Evolutionary conservation across 768 basidiomycete genomes (phyloP).

Genomic region (Cytidiella melzeri): DNA sequence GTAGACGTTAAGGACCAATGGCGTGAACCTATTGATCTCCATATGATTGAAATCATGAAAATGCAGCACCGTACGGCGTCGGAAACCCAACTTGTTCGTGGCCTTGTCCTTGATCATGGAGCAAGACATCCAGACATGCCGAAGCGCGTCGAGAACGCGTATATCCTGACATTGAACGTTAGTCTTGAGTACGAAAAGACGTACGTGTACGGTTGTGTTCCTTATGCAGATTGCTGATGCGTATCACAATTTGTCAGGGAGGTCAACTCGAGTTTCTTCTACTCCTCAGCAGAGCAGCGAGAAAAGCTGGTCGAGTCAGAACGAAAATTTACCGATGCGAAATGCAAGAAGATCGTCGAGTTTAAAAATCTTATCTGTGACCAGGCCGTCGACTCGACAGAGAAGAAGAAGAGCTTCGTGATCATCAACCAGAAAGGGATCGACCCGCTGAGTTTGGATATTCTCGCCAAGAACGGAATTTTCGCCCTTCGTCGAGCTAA

Average conservation of each 20-base stretch:
- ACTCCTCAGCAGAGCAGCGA: slow-evolving; percentile 95
- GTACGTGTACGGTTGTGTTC: slow-evolving; percentile 43
- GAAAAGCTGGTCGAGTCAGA: slow-evolving; percentile 99
- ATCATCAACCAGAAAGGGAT: slow-evolving; percentile 99
- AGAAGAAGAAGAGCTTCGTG: slow-evolving; percentile 84
- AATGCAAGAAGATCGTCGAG: slow-evolving; percentile 93
- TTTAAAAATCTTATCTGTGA: slow-evolving; percentile 97
- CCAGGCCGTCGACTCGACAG: slow-evolving; percentile 75
- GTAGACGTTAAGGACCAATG: slow-evolving; percentile 60
- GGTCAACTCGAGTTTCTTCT: slow-evolving; percentile 99
- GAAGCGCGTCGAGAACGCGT: slow-evolving; percentile 95
- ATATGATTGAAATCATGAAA: slow-evolving; percentile 99
- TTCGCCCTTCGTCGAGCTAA: slow-evolving; percentile 92
- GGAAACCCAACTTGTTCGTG: slow-evolving; percentile 93
- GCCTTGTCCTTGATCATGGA: slow-evolving; percentile 95
- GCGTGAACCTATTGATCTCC: slow-evolving; percentile 90
- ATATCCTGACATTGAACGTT: slow-evolving; percentile 92
- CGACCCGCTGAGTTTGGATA: slow-evolving; percentile 92
- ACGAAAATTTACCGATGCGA: slow-evolving; percentile 86
- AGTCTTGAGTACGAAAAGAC: slow-evolving; percentile 99
- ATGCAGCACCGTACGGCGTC: slow-evolving; percentile 99
- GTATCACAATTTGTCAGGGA: slow-evolving; percentile 50
- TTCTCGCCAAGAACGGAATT: slow-evolving; percentile 95
- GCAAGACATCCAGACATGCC: slow-evolving; percentile 99
- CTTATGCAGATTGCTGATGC: slow-evolving; percentile 10